Evolutionary conservation across 2,329 filamentous ascomycete species (phyloP).

Genomic region (Fusarium drepaniforme): DNA sequence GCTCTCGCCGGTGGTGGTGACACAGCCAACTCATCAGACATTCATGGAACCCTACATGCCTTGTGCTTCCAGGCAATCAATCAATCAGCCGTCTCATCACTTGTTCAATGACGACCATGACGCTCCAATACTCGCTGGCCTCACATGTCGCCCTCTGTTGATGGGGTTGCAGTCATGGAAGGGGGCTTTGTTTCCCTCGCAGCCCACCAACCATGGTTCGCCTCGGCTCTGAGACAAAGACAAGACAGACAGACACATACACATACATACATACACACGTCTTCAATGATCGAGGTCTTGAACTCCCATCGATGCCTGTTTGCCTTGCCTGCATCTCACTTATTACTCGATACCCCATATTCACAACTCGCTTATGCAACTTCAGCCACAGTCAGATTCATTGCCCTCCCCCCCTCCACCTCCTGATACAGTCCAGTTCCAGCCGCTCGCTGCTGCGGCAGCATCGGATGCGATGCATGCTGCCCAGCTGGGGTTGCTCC

Average conservation of each 20-base stretch:
- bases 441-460: not conserved
- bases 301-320: not conserved
- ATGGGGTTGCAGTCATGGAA: slow-evolving; percentile 5
- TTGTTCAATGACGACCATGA: slow-evolving; percentile 8
- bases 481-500: slow-evolving; percentile 1
- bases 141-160: not conserved
- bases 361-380: slow-evolving; percentile 7
- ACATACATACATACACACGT: not conserved
- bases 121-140: slow-evolving; percentile 12
- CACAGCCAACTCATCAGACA: slow-evolving; percentile 45
- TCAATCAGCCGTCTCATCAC: slow-evolving; percentile 5
- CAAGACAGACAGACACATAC: not conserved
- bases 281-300: not conserved
- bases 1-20: slow-evolving; percentile 24
- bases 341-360: slow-evolving; percentile 1
- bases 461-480: slow-evolving; percentile 31
- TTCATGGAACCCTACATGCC: slow-evolving; percentile 26
- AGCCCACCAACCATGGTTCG: not conserved
- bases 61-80: slow-evolving; percentile 12
- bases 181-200: not conserved
- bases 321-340: not conserved
- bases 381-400: not conserved
- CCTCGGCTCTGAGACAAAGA: slow-evolving; percentile 2
- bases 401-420: not conserved
- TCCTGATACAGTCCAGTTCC: not conserved